A percentile compares a stretch with the other conserved stretches of the same genome.
Conservation (phyloP, 306 rosid genomes). For the Rosa rugosa region DNA sequence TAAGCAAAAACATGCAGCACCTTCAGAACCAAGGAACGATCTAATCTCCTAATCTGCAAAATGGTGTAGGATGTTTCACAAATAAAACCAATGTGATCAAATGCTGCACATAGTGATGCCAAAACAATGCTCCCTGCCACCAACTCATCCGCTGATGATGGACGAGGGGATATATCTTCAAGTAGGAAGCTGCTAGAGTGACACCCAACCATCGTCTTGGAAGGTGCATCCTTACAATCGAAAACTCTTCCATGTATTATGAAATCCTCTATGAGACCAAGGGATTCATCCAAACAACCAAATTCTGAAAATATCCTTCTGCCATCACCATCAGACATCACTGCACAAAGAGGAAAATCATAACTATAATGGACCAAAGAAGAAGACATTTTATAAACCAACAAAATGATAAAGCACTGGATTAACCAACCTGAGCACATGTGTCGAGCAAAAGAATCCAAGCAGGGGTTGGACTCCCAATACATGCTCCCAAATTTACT, state of each 20-base stretch:
- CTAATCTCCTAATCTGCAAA: slow-evolving; percentile 43
- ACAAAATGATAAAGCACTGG: slow-evolving; percentile 6
- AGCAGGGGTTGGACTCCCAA: slow-evolving; percentile 41
- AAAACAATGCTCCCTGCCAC: slow-evolving; percentile 70
- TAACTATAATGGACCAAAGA: slow-evolving; percentile 19
- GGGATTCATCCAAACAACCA: slow-evolving; percentile 49
- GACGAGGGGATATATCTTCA: slow-evolving; percentile 32
- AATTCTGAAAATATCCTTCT: slow-evolving; percentile 39
- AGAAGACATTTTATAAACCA: slow-evolving; percentile 4
- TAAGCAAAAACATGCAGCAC: slow-evolving; percentile 75
- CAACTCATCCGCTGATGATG: slow-evolving; percentile 65
- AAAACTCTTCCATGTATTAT: slow-evolving; percentile 47
- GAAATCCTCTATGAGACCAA: slow-evolving; percentile 60
- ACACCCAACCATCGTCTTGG: slow-evolving; percentile 17
- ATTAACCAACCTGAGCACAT: slow-evolving; percentile 51
- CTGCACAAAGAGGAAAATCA: slow-evolving; percentile 36
- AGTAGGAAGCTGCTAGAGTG: slow-evolving; percentile 30
- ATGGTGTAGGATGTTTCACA: slow-evolving; percentile 63
- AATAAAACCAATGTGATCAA: slow-evolving; percentile 47
- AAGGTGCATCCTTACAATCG: slow-evolving; percentile 20
- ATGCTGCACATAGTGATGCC: slow-evolving; percentile 65
- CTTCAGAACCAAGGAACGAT: slow-evolving; percentile 48
- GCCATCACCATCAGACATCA: slow-evolving; percentile 50
- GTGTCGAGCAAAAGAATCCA: slow-evolving; percentile 59
- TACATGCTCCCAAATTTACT: slow-evolving; percentile 47